Percentiles rank a stretch among this genome's conserved stretches.
Conservation (phyloP, 805 yeast species). For the Candida tammaniensis region DNA sequence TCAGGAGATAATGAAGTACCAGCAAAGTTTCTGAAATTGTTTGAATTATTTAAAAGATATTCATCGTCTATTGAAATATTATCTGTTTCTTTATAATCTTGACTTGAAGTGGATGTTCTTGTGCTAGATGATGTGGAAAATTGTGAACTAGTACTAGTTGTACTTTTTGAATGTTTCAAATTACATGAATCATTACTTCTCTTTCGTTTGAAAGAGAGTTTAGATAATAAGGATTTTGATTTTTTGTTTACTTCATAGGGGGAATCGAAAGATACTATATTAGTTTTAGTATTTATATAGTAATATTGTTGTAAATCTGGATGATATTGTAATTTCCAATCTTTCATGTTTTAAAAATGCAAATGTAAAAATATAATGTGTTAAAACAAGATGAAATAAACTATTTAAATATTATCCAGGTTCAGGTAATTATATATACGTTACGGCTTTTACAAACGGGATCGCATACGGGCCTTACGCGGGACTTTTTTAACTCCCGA, state of each 20-base stretch:
- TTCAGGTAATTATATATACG: no score
- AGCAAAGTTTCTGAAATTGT: constrained; percentile 22
- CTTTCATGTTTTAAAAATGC: constrained; percentile 7
- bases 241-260: constrained; percentile 40
- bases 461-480: no score
- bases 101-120: neutral
- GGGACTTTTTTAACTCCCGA: no score
- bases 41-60: constrained; percentile 22
- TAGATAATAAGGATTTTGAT: constrained; percentile 5
- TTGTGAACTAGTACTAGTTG: neutral
- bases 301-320: constrained; percentile 37
- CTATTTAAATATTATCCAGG: no score
- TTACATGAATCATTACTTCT: constrained; percentile 3
- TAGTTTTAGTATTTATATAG: constrained; percentile 33
- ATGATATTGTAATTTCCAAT: constrained; percentile 31
- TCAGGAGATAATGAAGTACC: constrained; percentile 18
- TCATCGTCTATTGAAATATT: constrained; percentile 23
- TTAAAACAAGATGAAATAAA: no score
- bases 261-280: constrained; percentile 40
- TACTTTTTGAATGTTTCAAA: neutral
- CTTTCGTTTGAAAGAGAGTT: constrained; percentile 10
- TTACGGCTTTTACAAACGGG: no score
- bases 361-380: no score
- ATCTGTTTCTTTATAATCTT: neutral
- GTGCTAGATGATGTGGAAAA: neutral